phyloP scores from a whole-genome alignment of 2,329 filamentous ascomycete species.

The Orbilia blumenaviensis region DNA sequence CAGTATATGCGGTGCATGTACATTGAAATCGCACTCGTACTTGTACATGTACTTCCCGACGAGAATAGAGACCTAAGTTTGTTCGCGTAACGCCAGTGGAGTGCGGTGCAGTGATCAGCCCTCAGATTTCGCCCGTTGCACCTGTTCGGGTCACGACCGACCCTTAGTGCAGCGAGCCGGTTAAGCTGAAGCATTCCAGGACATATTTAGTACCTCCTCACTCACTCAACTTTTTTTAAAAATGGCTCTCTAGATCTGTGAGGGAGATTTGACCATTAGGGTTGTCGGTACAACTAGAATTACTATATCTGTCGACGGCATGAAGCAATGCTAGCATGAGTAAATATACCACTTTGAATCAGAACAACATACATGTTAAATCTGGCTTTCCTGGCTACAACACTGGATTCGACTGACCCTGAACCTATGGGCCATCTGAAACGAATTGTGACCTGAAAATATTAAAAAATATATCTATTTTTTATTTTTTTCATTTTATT shows the following conservation, averaged over 20 bases:
- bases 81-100: conserved; percentile 35
- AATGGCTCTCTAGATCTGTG: not conserved
- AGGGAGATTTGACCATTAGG: not conserved
- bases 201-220: not conserved
- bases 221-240: not conserved
- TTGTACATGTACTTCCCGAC: too few species aligned
- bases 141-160: not conserved
- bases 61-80: not conserved
- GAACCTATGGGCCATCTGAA: too few species aligned
- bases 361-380: not conserved
- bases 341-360: not conserved
- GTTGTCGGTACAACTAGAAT: not conserved
- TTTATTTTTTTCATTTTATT: too few species aligned
- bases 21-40: too few species aligned
- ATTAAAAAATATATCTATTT: too few species aligned
- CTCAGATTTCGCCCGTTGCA: not conserved
- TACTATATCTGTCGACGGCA: not conserved
- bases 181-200: not conserved
- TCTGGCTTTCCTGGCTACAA: conserved; percentile 17
- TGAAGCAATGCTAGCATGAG: not conserved
- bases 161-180: not conserved
- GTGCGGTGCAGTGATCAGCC: too few species aligned
- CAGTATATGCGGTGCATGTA: too few species aligned
- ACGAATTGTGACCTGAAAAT: not conserved
- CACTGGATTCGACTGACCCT: not conserved